Percentiles rank a stretch among this genome's conserved stretches.
Conservation (phyloP, 768 basidiomycete genomes). For the Auricularia cornea region DNA sequence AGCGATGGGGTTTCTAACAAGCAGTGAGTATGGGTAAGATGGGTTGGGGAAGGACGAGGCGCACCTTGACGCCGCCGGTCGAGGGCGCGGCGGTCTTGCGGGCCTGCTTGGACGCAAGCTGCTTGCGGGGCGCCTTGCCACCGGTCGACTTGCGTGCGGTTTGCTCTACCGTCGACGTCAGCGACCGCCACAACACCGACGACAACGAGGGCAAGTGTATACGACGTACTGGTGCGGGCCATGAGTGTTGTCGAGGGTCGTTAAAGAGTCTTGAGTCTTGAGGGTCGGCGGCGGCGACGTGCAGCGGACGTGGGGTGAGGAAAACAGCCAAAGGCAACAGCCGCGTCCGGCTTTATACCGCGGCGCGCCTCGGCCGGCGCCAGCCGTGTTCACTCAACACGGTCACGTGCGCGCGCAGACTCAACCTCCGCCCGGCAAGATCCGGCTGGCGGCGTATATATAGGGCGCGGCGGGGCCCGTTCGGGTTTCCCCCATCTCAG, state of each 20-base stretch:
- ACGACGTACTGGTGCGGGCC: neutral
- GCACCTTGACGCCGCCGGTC: neutral
- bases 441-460: neutral
- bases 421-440: neutral
- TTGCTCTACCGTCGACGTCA: slow-evolving; percentile 14
- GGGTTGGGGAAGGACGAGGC: too few species aligned
- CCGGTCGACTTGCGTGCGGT: slow-evolving; percentile 28
- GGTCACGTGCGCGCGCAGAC: neutral
- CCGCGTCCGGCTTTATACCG: too few species aligned
- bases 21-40: too few species aligned
- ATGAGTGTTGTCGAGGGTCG: neutral
- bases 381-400: neutral
- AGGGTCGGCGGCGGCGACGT: neutral
- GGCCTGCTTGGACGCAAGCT: slow-evolving; percentile 30
- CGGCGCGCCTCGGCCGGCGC: too few species aligned
- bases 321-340: neutral
- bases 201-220: neutral
- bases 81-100: slow-evolving; percentile 19
- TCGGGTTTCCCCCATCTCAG: neutral
- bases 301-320: neutral
- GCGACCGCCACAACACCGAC: neutral
- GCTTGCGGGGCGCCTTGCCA: slow-evolving; percentile 26
- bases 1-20: slow-evolving; percentile 89
- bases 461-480: neutral
- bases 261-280: neutral